Conservation (phyloP, 1,284 basidiomycete genomes). For the Clitocybe nebularis region DNA sequence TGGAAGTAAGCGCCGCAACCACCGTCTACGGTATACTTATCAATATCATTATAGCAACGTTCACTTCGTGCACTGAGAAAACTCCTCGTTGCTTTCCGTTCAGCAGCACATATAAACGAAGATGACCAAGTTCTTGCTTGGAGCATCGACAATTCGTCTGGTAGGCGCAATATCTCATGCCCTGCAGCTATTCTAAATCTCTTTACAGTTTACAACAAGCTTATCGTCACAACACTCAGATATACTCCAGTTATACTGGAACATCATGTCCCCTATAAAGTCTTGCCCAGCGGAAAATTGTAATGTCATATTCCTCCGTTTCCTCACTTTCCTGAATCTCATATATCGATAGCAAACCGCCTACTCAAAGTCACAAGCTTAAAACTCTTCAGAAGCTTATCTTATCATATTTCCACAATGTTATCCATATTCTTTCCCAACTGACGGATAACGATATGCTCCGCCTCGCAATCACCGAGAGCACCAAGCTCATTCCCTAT, state of each 20-base stretch:
- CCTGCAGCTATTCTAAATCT: constrained; percentile 5
- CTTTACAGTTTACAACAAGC: constrained; percentile 82
- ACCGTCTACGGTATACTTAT: constrained; percentile 1
- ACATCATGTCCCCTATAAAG: constrained; percentile 88
- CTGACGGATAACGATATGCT: constrained; percentile 69
- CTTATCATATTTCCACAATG: constrained; percentile 85
- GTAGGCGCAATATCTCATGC: constrained; percentile 34
- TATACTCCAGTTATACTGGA: constrained; percentile 90
- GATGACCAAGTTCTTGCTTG: constrained; percentile 76
- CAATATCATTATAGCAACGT: constrained; percentile 54
- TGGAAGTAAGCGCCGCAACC: constrained; percentile 57
- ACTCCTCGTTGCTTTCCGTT: constrained; percentile 84
- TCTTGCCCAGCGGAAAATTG: constrained; percentile 80
- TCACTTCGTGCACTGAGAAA: constrained; percentile 86
- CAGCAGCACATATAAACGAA: constrained; percentile 86
- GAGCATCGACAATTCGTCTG: constrained; percentile 75
- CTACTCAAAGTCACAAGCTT: constrained; percentile 70
- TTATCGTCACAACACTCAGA: constrained; percentile 82
- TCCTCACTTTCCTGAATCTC: no score
- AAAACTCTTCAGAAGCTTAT: constrained; percentile 86
- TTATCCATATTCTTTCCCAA: constrained; percentile 76
- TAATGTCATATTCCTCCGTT: constrained; percentile 28
- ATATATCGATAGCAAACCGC: constrained; percentile 57
- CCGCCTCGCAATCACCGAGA: constrained; percentile 76
- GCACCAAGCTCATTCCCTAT: constrained; percentile 85